Percentiles rank a stretch among this genome's conserved stretches.
Conservation (phyloP, 352 stramenopile genomes). For the Blastocystis sp. region DNA sequence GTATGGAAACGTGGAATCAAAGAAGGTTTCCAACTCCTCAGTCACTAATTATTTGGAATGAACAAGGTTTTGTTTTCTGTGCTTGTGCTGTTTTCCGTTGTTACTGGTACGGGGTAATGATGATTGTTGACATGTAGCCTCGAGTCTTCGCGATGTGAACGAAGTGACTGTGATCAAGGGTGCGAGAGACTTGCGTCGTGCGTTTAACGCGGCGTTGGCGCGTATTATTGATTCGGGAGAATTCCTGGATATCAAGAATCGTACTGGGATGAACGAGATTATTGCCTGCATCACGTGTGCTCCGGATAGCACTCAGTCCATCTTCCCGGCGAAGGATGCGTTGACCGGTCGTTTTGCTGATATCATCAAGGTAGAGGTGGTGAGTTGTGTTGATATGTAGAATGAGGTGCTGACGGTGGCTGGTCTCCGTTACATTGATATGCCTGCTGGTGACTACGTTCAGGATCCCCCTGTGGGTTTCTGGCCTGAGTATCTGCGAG, state of each 20-base stretch:
- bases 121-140: background rate
- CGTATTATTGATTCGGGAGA: constrained; percentile 47
- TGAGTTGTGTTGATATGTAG: background rate
- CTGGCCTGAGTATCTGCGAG: constrained; percentile 50
- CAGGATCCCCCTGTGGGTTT: constrained; percentile 43
- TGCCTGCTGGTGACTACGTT: constrained; percentile 48
- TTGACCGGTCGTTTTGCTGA: constrained; percentile 11
- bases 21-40: background rate
- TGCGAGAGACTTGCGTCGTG: background rate
- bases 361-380: background rate
- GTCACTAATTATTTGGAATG: constrained; percentile 14
- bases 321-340: constrained; percentile 1
- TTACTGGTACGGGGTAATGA: background rate
- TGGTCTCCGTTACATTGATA: constrained; percentile 46
- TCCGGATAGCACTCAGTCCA: background rate
- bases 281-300: constrained; percentile 55
- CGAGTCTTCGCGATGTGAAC: background rate
- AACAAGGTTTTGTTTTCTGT: background rate
- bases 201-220: constrained; percentile 43
- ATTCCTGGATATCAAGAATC: constrained; percentile 49
- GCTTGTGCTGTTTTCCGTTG: background rate
- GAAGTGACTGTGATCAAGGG: constrained; percentile 19
- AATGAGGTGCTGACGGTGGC: constrained; percentile 1
- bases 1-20: background rate
- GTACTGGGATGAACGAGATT: constrained; percentile 26